These are phyloP conservation scores for Plenodomus lindquistii DNA, from an alignment of 2,329 filamentous ascomycete genomes.

Conservation along the genomic window DNA sequence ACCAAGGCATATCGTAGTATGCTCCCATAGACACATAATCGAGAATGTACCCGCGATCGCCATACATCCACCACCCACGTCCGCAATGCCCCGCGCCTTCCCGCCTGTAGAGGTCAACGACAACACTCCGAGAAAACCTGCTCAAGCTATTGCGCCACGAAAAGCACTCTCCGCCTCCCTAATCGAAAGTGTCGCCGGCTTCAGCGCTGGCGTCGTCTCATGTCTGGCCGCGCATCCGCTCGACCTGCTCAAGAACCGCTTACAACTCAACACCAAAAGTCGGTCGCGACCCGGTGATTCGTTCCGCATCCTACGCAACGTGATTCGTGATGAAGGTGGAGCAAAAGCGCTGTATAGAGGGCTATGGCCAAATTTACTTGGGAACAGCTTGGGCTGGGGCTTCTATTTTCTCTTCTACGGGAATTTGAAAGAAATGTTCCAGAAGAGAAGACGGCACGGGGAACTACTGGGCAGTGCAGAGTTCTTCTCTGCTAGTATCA, in stretches of 20 bases:
- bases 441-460: conserved; percentile 44
- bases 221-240: conserved; percentile 89
- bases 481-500: conserved; percentile 77
- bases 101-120: conserved; percentile 49
- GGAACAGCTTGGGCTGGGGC: conserved; percentile 88
- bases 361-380: conserved; percentile 84
- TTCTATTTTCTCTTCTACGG: conserved; percentile 84
- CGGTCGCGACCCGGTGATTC: conserved; percentile 57
- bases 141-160: background rate
- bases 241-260: conserved; percentile 93
- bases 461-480: conserved; percentile 64
- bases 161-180: conserved; percentile 63
- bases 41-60: conserved; percentile 28
- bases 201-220: conserved; percentile 83
- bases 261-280: conserved; percentile 64
- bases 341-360: conserved; percentile 82
- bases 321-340: conserved; percentile 59
- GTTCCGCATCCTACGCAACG: conserved; percentile 56
- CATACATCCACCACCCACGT: conserved; percentile 5
- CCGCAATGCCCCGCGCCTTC: conserved; percentile 54
- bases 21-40: background rate
- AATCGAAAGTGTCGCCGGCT: conserved; percentile 86
- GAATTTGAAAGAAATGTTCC: conserved; percentile 61
- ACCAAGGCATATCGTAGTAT: conserved; percentile 1
- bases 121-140: conserved; percentile 39